These are phyloP conservation scores for Wickerhamomyces sydowiorum DNA, from an alignment of 805 yeast genomes.

Conservation along the genomic window DNA sequence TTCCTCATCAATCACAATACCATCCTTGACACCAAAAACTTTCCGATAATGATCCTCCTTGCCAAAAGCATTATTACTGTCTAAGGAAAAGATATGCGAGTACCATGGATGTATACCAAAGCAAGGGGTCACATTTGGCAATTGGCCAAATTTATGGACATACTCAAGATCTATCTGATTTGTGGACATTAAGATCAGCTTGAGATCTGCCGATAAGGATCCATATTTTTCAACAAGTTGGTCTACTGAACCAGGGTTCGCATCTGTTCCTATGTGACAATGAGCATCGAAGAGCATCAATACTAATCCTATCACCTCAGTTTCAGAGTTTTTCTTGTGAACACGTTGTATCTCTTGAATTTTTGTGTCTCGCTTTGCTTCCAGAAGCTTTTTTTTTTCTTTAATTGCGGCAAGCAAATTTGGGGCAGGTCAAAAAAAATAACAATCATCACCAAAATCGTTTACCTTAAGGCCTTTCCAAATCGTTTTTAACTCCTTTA, in stretches of 20 bases:
- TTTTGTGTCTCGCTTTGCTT: no score
- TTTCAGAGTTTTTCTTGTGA: not conserved
- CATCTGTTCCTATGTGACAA: slow-evolving; percentile 26
- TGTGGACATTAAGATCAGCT: slow-evolving; percentile 41
- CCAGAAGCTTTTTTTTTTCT: no score
- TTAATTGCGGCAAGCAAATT: no score
- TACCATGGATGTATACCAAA: slow-evolving; percentile 95
- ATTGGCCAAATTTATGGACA: slow-evolving; percentile 17
- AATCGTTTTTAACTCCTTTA: no score
- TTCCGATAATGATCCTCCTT: slow-evolving; percentile 51
- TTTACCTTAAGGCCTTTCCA: no score
- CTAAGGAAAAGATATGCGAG: slow-evolving; percentile 50
- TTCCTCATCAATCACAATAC: slow-evolving; percentile 21
- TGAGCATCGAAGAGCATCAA: slow-evolving; percentile 27
- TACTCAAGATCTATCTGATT: slow-evolving; percentile 31
- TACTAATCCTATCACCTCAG: no score
- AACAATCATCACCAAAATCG: no score
- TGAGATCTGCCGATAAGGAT: slow-evolving; percentile 4
- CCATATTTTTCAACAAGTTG: not conserved
- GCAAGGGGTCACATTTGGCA: slow-evolving; percentile 32
- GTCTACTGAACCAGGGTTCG: slow-evolving; percentile 2
- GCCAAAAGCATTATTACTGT: slow-evolving; percentile 9
- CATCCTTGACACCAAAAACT: slow-evolving; percentile 31
- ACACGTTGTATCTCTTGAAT: no score
- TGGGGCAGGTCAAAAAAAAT: no score